Percentiles rank a stretch among this genome's conserved stretches.
Conservation (phyloP, 2,329 filamentous ascomycete species). For the Colletotrichum melonis region DNA sequence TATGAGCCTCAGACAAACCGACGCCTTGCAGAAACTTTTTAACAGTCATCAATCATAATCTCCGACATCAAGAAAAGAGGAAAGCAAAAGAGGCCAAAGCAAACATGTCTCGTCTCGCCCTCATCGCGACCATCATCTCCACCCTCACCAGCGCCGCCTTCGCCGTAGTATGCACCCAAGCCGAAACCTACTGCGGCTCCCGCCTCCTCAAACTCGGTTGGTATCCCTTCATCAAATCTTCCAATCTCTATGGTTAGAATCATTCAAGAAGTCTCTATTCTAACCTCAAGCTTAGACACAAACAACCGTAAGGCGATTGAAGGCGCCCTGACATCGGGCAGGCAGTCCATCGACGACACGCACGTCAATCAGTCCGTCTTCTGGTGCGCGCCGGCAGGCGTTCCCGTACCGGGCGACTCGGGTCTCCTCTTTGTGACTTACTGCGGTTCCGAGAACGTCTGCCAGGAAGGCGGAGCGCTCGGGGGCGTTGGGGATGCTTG, state of each 20-base stretch:
- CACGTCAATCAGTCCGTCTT: constrained; percentile 24
- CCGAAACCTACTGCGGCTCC: constrained; percentile 29
- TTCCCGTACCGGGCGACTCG: constrained; percentile 14
- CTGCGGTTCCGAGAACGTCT: constrained; percentile 12
- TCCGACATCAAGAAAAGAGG: neutral
- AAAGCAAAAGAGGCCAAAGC: neutral
- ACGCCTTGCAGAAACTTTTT: neutral
- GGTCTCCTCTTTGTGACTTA: constrained; percentile 27
- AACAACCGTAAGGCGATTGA: constrained; percentile 12
- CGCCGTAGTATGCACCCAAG: constrained; percentile 9
- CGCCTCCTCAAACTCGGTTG: constrained; percentile 24
- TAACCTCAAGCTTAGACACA: neutral
- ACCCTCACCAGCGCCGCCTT: neutral
- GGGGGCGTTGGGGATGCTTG: constrained; percentile 28
- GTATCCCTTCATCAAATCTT: neutral
- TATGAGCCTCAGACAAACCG: neutral
- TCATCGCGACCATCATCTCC: neutral
- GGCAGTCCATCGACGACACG: constrained; percentile 23
- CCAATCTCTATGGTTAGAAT: neutral
- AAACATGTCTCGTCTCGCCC: neutral
- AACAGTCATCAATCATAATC: neutral
- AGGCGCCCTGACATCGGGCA: constrained; percentile 2
- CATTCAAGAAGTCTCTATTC: neutral
- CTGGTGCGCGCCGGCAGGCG: constrained; percentile 23
- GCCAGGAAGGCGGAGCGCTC: constrained; percentile 20